Base-by-base conservation (phyloP, 495 filamentous ascomycete genomes). In the Hypomontagnella monticulosa region DNA sequence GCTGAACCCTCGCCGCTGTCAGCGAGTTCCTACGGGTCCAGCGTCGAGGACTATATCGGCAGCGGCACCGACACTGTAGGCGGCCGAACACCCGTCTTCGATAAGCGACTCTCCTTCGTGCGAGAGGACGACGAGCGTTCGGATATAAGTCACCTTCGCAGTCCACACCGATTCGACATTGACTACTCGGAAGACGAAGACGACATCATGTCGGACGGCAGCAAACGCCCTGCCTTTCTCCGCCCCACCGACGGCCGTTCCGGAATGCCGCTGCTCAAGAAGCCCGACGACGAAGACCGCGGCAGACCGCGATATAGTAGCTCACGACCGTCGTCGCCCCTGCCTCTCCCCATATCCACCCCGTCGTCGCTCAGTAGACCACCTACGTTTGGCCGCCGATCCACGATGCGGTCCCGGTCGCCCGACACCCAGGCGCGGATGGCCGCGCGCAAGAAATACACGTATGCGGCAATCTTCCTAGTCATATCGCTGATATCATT, bases 381-480 rank as follows among this genome's bases (percentile, higher is more conserved):
- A 12, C 73, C 76, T 68, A 55, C 76, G 71, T 69, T 81, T 75
- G 74, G 78, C 76, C 71, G 80, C 42, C 75, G 84, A 50, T 79
- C 86, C 18, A 86, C 87, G 7, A 85, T 91, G 66, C 84, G 83
- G 60, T 87, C 86, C 68, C 77, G 77, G 60, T 89, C 84, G 62
- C 85, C 89, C 12, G 80, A 83, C 47, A 72, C 78, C 18, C 67
- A 71, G n/a, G 84, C 87, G 30, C 80, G 78, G 33, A 72, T 78
- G 46, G 88, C 87, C 18, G 92, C 90, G 47, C 85, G 83, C 60
- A 88, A 85, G 70, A 93, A 93, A 75, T 97, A 97, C 73, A 86
- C 91, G 19, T 89, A 93, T 69, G 94, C 95, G 3, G 88, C 85
- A 4, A 85, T 91, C 46, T 97, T 97, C 76, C 78, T 99, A 53